Evolutionary conservation across 2,329 filamentous ascomycete species (phyloP).

Genomic region (Orbilia quercus): DNA sequence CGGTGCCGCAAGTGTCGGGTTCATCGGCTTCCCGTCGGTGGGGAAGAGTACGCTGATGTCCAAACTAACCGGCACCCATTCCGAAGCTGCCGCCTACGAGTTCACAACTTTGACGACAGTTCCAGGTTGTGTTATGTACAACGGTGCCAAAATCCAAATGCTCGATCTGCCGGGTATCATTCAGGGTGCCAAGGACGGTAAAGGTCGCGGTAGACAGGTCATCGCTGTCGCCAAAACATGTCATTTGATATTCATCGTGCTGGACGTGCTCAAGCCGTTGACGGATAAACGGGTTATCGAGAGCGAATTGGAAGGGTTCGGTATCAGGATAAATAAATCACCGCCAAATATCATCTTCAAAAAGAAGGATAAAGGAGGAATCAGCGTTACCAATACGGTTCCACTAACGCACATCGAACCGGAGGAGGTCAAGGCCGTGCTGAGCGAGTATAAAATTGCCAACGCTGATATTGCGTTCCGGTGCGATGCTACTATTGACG

Average conservation of each 20-base stretch:
- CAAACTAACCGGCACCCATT: constrained; percentile 92
- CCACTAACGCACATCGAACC: constrained; percentile 91
- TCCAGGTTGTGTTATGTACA: constrained; percentile 94
- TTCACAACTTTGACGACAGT: constrained; percentile 98
- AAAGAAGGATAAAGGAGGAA: constrained; percentile 98
- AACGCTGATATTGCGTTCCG: constrained; percentile 97
- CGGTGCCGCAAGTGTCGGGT: constrained; percentile 94
- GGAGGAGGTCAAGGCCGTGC: constrained; percentile 95
- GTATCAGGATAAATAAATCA: constrained; percentile 95
- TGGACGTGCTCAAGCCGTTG: constrained; percentile 97
- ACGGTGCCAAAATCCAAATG: constrained; percentile 97
- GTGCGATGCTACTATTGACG: constrained; percentile 96
- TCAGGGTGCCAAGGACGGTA: constrained; percentile 96
- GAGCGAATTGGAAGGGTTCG: constrained; percentile 93
- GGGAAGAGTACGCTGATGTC: constrained; percentile 99
- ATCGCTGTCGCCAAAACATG: constrained; percentile 99
- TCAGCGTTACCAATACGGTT: constrained; percentile 94
- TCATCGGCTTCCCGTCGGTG: constrained; percentile 97
- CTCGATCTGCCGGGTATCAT: constrained; percentile 99
- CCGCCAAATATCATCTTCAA: constrained; percentile 99
- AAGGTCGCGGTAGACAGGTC: constrained; percentile 95
- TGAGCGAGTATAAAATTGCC: constrained; percentile 95
- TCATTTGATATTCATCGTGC: constrained; percentile 96
- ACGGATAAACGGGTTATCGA: constrained; percentile 98
- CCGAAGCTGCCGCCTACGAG: constrained; percentile 95